Conservation (phyloP, 2,329 filamentous ascomycete species). For the Ophiostoma quercus region DNA sequence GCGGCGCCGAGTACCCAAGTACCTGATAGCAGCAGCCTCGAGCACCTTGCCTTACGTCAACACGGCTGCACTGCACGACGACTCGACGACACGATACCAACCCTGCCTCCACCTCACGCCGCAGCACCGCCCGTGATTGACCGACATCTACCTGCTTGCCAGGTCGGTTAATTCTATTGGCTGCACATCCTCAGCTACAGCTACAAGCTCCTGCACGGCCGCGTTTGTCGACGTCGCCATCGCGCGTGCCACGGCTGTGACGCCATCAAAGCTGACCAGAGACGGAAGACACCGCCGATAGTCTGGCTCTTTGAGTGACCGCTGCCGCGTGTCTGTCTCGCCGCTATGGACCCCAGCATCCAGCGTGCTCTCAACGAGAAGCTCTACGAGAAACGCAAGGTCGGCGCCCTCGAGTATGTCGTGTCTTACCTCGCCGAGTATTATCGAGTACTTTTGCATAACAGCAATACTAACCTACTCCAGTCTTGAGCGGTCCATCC, state of each 20-base stretch:
- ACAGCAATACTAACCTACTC: conserved; percentile 14
- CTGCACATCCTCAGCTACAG: neutral
- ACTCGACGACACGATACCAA: neutral
- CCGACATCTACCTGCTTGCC: neutral
- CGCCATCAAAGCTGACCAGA: conserved; percentile 3
- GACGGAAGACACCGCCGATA: neutral
- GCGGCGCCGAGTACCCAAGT: neutral
- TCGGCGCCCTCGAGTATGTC: conserved; percentile 87
- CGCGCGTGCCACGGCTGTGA: neutral
- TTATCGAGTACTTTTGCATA: too few relatives aligned
- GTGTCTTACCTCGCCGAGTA: neutral
- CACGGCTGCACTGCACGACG: neutral
- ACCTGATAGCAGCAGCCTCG: neutral
- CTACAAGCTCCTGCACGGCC: conserved; percentile 2
- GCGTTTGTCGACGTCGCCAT: neutral
- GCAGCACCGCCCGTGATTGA: neutral
- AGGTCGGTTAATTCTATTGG: neutral
- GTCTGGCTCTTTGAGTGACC: neutral
- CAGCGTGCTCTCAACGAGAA: conserved; percentile 94
- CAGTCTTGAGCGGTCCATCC: conserved; percentile 85
- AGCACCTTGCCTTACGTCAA: neutral
- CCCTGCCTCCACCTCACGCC: neutral
- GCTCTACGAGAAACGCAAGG: conserved; percentile 96
- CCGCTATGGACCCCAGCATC: conserved; percentile 75
- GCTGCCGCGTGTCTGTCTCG: neutral